These are phyloP conservation scores for Claviceps pusilla DNA, from an alignment of 2,329 filamentous ascomycete species.

Conservation along the genomic window DNA sequence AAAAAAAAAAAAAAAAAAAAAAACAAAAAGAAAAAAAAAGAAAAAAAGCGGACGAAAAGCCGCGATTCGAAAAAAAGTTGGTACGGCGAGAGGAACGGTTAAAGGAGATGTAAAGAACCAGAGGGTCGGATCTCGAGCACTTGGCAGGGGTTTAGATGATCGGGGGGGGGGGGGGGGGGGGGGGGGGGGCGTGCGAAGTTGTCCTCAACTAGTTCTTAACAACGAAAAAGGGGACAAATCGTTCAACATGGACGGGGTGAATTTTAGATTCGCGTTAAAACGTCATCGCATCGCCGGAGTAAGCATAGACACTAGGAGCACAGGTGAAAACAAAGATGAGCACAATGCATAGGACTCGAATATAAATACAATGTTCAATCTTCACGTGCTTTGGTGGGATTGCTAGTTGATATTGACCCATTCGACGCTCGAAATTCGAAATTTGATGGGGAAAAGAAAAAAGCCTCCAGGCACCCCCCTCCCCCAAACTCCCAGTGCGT, in stretches of 20 bases:
- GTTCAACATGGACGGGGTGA: neutral
- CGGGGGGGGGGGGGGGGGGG: neutral
- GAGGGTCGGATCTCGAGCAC: neutral
- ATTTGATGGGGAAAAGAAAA: neutral
- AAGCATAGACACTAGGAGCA: neutral
- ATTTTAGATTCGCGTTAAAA: no score
- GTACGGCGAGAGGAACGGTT: neutral
- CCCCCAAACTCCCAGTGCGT: no score
- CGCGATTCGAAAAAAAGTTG: neutral
- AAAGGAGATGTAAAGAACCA: neutral
- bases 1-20: neutral
- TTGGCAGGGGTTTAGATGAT: neutral
- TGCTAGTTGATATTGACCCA: neutral
- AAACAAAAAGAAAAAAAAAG: neutral
- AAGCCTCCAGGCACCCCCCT: no score
- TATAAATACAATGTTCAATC: neutral
- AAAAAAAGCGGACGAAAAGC: neutral
- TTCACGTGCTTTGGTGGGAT: neutral
- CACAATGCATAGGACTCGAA: no score
- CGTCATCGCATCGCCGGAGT: neutral
- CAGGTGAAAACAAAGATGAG: neutral
- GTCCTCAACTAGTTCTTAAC: neutral
- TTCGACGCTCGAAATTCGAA: neutral
- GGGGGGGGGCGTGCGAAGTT: neutral
- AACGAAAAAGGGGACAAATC: no score